phyloP scores from a whole-genome alignment of 2,329 filamentous ascomycete genomes.

The Thielaviopsis populi region DNA sequence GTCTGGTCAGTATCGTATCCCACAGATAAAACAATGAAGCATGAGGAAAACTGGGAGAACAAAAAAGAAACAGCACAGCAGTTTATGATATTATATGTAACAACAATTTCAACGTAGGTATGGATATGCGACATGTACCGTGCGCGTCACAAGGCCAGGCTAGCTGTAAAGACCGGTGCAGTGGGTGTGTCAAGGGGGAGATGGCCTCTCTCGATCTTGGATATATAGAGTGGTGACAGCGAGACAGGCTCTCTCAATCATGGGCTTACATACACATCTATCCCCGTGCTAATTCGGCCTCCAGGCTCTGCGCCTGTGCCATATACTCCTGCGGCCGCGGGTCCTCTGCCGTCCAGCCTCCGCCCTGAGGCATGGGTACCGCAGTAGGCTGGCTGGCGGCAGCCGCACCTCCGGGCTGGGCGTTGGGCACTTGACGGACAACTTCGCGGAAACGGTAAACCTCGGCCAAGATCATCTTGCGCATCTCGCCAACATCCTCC shows the following conservation, averaged over 20 bases:
- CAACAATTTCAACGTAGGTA: not conserved
- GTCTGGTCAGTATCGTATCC: not conserved
- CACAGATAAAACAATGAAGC: not conserved
- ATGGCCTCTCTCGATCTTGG: not conserved
- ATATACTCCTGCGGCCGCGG: slow-evolving; percentile 45
- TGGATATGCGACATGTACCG: not conserved
- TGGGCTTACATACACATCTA: not conserved
- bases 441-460: slow-evolving; percentile 67
- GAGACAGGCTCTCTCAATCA: not conserved
- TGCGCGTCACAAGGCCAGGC: not conserved
- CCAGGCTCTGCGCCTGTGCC: slow-evolving; percentile 34
- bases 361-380: slow-evolving; percentile 37
- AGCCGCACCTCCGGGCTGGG: slow-evolving; percentile 22
- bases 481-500: slow-evolving; percentile 89
- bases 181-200: not conserved
- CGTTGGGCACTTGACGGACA: slow-evolving; percentile 37
- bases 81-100: not conserved
- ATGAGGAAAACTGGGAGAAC: not conserved
- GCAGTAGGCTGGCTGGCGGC: slow-evolving; percentile 26
- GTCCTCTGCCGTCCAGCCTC: slow-evolving; percentile 45
- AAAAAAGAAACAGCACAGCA: not conserved
- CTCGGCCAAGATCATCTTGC: slow-evolving; percentile 93
- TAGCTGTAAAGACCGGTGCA: not conserved
- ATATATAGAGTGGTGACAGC: not conserved
- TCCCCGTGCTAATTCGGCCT: slow-evolving; percentile 38